Evolutionary conservation across 1,284 basidiomycete genomes (phyloP).

Genomic region (Ceratobasidium sp.): DNA sequence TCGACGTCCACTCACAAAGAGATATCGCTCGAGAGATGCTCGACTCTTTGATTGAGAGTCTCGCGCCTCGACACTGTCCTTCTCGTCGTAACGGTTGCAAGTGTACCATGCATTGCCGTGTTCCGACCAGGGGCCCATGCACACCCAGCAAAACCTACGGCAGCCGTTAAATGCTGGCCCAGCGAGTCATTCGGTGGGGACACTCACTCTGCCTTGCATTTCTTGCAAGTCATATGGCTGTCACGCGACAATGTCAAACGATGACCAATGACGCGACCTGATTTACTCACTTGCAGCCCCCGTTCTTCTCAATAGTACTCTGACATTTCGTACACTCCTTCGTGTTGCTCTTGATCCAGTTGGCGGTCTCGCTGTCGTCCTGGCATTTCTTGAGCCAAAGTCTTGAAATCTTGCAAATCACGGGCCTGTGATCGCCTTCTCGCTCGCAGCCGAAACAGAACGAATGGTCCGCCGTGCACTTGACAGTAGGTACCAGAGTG

Average conservation of each 20-base stretch:
- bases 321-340: conserved; percentile 96
- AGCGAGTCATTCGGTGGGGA: background rate
- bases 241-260: conserved; percentile 31
- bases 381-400: conserved; percentile 97
- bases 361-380: conserved; percentile 97
- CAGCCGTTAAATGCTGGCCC: conserved; percentile 72
- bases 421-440: conserved; percentile 87
- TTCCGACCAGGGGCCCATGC: conserved; percentile 91
- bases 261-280: background rate
- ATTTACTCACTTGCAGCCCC: conserved; percentile 94
- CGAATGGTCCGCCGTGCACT: conserved; percentile 72
- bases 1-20: conserved; percentile 74
- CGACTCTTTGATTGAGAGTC: conserved; percentile 89
- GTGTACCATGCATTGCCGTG: conserved; percentile 98
- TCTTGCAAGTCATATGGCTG: conserved; percentile 99
- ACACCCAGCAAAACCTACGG: conserved; percentile 75
- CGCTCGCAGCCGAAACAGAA: conserved; percentile 94
- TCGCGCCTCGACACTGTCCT: conserved; percentile 84
- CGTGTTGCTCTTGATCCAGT: conserved; percentile 99
- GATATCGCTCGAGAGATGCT: conserved; percentile 90
- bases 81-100: conserved; percentile 97
- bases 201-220: conserved; percentile 82
- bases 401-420: conserved; percentile 87
- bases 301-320: conserved; percentile 99
- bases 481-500: conserved; percentile 87